A percentile compares a stretch with the other conserved stretches of the same genome.
These are phyloP conservation scores for Peziza echinospora DNA, from an alignment of 495 filamentous ascomycete species.

Conservation along the genomic window DNA sequence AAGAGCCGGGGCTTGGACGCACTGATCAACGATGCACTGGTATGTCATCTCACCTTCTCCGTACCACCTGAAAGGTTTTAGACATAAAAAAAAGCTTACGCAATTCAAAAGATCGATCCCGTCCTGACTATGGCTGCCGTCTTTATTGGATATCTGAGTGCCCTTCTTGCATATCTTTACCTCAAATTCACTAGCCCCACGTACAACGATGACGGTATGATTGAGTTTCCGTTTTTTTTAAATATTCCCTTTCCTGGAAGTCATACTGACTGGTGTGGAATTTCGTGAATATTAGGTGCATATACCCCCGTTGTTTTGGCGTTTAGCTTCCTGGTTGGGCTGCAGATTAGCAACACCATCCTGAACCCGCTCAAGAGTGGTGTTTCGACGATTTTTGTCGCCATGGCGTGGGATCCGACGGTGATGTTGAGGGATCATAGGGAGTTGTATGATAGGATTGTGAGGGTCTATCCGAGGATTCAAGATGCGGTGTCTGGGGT, in stretches of 20 bases:
- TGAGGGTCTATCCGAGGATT: constrained; percentile 61
- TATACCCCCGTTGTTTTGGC: constrained; percentile 65
- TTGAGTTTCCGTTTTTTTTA: too few relatives aligned
- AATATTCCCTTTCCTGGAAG: too few relatives aligned
- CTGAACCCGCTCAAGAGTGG: constrained; percentile 56
- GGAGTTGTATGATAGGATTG: constrained; percentile 54
- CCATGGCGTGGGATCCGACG: constrained; percentile 72
- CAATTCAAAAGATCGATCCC: constrained; percentile 36
- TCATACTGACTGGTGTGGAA: too few relatives aligned
- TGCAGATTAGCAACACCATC: constrained; percentile 77
- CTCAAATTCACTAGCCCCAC: constrained; percentile 53
- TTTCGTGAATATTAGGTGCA: too few relatives aligned
- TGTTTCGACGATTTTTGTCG: constrained; percentile 67
- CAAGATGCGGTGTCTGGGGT: constrained; percentile 27
- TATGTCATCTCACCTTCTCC: not conserved
- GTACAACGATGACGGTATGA: constrained; percentile 41
- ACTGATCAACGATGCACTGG: constrained; percentile 67
- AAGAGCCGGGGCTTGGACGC: constrained; percentile 79
- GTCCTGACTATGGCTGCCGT: constrained; percentile 74
- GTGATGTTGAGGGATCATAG: constrained; percentile 63
- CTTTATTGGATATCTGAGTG: constrained; percentile 64
- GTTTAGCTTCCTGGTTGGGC: constrained; percentile 60
- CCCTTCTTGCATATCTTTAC: constrained; percentile 65
- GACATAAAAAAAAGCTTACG: not conserved
- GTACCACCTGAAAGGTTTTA: not conserved